These are phyloP conservation scores for Mortierella sp. DNA, from an alignment of 371 early-diverging fungal species.

Conservation along the genomic window DNA sequence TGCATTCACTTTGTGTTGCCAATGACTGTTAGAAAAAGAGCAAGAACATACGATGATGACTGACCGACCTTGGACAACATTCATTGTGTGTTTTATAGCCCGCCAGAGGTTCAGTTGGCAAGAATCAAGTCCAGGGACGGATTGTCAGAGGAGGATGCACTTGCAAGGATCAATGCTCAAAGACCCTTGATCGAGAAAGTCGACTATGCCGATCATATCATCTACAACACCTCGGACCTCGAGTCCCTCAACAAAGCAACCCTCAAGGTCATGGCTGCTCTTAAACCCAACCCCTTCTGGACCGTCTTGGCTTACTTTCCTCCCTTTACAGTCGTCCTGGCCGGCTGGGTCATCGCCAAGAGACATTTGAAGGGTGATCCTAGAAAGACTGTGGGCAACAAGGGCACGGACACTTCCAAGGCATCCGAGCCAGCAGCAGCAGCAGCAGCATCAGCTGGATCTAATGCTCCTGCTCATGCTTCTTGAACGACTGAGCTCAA, in stretches of 20 bases:
- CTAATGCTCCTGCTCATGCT: constrained; percentile 7
- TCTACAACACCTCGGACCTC: constrained; percentile 86
- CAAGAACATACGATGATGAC: no score
- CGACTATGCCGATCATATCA: constrained; percentile 80
- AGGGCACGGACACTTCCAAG: neutral
- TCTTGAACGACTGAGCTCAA: neutral
- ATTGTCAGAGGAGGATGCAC: constrained; percentile 73
- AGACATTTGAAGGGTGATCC: constrained; percentile 56
- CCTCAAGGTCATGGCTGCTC: constrained; percentile 59
- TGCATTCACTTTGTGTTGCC: neutral
- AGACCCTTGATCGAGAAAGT: constrained; percentile 85
- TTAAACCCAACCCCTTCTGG: constrained; percentile 61
- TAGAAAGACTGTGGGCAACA: constrained; percentile 21
- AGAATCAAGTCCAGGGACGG: constrained; percentile 84
- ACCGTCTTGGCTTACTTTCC: constrained; percentile 47
- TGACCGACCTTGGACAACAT: no score
- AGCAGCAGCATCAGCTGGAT: neutral
- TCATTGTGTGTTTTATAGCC: constrained; percentile 63
- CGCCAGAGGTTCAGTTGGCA: constrained; percentile 77
- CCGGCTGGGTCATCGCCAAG: constrained; percentile 28
- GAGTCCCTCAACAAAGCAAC: constrained; percentile 75
- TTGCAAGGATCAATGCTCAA: constrained; percentile 85
- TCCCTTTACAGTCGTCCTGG: constrained; percentile 27
- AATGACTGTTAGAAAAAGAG: neutral
- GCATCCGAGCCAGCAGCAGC: neutral